Conservation (phyloP, 129 eudicot species). For the Flaveria trinervia region DNA sequence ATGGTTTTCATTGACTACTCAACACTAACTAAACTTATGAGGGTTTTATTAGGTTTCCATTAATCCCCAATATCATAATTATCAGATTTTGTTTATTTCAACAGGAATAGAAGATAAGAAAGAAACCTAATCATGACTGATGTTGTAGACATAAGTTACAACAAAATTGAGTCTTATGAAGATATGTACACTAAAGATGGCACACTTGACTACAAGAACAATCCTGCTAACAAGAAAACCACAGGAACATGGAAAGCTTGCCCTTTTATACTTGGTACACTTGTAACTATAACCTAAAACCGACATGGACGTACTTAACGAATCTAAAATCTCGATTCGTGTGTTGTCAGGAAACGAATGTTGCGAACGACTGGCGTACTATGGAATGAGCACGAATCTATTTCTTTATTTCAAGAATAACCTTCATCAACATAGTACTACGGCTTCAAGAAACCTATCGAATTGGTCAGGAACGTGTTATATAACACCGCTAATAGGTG, state of each 20-base stretch:
- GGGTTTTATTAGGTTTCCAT: neutral
- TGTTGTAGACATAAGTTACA: slow-evolving; percentile 16
- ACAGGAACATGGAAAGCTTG: slow-evolving; percentile 97
- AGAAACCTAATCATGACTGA: slow-evolving; percentile 30
- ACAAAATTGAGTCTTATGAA: slow-evolving; percentile 30
- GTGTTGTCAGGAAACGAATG: slow-evolving; percentile 66
- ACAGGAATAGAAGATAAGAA: neutral
- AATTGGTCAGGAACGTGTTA: slow-evolving; percentile 90
- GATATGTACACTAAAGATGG: slow-evolving; percentile 69
- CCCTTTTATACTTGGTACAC: slow-evolving; percentile 75
- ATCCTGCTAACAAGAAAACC: slow-evolving; percentile 57
- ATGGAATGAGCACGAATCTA: slow-evolving; percentile 77
- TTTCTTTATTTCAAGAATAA: slow-evolving; percentile 57
- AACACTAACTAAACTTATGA: neutral
- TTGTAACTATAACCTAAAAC: neutral
- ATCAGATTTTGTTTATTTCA: neutral
- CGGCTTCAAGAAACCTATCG: slow-evolving; percentile 64
- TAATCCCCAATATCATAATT: neutral
- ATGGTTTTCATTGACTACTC: neutral
- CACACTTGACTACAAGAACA: slow-evolving; percentile 56
- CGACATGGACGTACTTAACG: neutral
- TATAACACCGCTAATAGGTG: slow-evolving; percentile 73
- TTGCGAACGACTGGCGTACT: slow-evolving; percentile 80
- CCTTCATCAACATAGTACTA: slow-evolving; percentile 58
- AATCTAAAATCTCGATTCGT: neutral